Evolutionary conservation across 2,329 filamentous ascomycete species (phyloP).

Genomic region (Penicillium frequentans): DNA sequence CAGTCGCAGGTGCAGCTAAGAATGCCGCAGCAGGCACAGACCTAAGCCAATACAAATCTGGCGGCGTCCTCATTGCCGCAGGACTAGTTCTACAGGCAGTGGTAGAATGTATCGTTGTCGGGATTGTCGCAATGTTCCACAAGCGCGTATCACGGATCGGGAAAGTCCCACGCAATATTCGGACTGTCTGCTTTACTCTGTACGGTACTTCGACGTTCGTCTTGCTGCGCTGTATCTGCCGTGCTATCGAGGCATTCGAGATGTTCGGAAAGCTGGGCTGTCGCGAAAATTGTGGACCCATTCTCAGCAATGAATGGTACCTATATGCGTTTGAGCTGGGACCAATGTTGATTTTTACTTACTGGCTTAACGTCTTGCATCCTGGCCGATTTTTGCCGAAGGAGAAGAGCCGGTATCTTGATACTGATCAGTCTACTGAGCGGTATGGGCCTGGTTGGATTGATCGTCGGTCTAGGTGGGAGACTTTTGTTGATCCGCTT

Average conservation of each 20-base stretch:
- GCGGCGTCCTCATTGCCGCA: slow-evolving; percentile 27
- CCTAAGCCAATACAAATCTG: slow-evolving; percentile 18
- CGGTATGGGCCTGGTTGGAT: slow-evolving; percentile 35
- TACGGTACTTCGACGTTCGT: slow-evolving; percentile 38
- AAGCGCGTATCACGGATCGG: slow-evolving; percentile 25
- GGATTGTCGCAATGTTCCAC: slow-evolving; percentile 29
- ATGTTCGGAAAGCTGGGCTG: slow-evolving; percentile 22
- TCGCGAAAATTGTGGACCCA: slow-evolving; percentile 22
- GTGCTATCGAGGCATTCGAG: slow-evolving; percentile 35
- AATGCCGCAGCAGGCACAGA: slow-evolving; percentile 22
- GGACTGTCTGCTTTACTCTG: slow-evolving; percentile 33
- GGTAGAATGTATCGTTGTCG: slow-evolving; percentile 31
- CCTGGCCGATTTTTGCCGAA: slow-evolving; percentile 34
- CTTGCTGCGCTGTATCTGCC: slow-evolving; percentile 37
- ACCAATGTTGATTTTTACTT: slow-evolving; percentile 36
- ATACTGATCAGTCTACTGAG: slow-evolving; percentile 28
- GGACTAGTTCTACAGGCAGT: slow-evolving; percentile 33
- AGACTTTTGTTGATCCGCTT: slow-evolving; percentile 31
- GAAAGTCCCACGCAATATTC: slow-evolving; percentile 30
- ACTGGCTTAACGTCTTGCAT: slow-evolving; percentile 38
- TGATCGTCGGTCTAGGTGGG: slow-evolving; percentile 26
- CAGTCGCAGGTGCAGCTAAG: slow-evolving; percentile 31
- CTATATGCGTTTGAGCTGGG: slow-evolving; percentile 39
- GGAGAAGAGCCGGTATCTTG: slow-evolving; percentile 30
- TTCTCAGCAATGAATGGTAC: slow-evolving; percentile 38